Conservation (phyloP, 257 asterid genomes). For the Penstemon barbatus region DNA sequence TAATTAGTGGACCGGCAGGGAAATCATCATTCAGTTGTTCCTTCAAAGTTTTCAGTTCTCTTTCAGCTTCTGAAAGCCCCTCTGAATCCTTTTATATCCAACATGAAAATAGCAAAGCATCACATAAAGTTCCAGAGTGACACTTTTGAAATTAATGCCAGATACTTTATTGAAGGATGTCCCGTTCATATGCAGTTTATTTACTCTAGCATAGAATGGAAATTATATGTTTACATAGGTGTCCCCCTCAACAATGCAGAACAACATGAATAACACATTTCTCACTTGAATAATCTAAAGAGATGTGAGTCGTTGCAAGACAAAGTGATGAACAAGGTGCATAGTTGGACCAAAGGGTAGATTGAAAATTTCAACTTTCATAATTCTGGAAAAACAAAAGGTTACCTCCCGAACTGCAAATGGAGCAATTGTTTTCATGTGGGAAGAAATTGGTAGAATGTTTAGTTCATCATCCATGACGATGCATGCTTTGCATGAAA, state of each 20-base stretch:
- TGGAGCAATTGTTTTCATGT: constrained; percentile 66
- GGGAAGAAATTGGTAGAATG: constrained; percentile 94
- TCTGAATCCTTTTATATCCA: constrained; percentile 63
- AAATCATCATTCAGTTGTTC: constrained; percentile 78
- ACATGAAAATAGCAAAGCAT: constrained; percentile 28
- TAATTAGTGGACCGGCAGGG: constrained; percentile 91
- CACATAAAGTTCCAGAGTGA: constrained; percentile 12
- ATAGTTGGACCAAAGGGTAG: not conserved
- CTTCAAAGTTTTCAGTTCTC: constrained; percentile 71
- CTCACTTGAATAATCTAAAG: not conserved
- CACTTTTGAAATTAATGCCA: not conserved
- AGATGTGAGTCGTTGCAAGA: constrained; percentile 1
- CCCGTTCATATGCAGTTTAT: not conserved
- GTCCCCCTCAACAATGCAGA: not conserved
- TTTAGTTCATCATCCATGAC: constrained; percentile 96
- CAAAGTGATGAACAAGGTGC: constrained; percentile 14
- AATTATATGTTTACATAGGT: not conserved
- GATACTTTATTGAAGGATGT: constrained; percentile 6
- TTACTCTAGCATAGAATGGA: not conserved
- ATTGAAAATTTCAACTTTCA: constrained; percentile 10
- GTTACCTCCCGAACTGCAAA: constrained; percentile 64
- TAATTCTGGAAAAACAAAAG: constrained; percentile 21
- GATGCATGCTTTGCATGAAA: constrained; percentile 86
- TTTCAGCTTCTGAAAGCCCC: constrained; percentile 80
- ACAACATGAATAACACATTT: not conserved